A percentile compares a stretch with the other conserved stretches of the same genome.
These are phyloP conservation scores for Miscanthus lutarioriparius DNA, from an alignment of 176 grass and related monocot genomes.

Conservation along the genomic window DNA sequence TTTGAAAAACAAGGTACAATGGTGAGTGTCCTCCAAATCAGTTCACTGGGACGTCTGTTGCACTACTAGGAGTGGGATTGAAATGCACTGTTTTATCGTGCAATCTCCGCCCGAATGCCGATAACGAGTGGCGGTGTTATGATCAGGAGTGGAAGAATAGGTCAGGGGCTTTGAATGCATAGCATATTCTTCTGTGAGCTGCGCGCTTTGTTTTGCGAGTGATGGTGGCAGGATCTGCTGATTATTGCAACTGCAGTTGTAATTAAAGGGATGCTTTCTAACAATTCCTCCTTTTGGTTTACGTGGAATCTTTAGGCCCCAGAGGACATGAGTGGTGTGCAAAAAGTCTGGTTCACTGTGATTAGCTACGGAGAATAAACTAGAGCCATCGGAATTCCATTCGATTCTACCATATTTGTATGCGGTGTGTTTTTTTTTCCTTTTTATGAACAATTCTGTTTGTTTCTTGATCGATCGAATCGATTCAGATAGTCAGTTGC, in stretches of 20 bases:
- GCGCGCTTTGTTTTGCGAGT: conserved; percentile 6
- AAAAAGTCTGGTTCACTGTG: conserved; percentile 35
- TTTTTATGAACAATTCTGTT: not conserved
- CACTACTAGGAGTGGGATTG: conserved; percentile 43
- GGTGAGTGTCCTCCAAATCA: conserved; percentile 13
- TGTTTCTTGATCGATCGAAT: not conserved
- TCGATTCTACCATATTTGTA: conserved; percentile 19
- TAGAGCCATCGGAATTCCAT: conserved; percentile 37
- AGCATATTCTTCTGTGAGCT: conserved; percentile 13
- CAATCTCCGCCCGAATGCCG: conserved; percentile 28
- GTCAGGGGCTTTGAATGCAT: not conserved
- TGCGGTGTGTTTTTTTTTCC: not conserved
- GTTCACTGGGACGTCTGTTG: conserved; percentile 15
- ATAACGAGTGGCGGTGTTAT: conserved; percentile 10
- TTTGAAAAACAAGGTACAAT: conserved; percentile 15
- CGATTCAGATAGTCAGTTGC: no score
- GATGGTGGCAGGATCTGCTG: conserved; percentile 29
- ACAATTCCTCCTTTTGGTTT: conserved; percentile 30
- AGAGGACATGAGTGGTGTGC: conserved; percentile 21
- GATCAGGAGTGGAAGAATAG: conserved; percentile 27
- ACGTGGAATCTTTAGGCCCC: conserved; percentile 25
- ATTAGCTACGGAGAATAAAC: conserved; percentile 47
- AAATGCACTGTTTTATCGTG: conserved; percentile 60
- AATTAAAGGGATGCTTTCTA: conserved; percentile 44
- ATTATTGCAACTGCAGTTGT: conserved; percentile 35